Conservation (phyloP, 2,329 filamentous ascomycete species). For the Ophiocordyceps sinensis region DNA sequence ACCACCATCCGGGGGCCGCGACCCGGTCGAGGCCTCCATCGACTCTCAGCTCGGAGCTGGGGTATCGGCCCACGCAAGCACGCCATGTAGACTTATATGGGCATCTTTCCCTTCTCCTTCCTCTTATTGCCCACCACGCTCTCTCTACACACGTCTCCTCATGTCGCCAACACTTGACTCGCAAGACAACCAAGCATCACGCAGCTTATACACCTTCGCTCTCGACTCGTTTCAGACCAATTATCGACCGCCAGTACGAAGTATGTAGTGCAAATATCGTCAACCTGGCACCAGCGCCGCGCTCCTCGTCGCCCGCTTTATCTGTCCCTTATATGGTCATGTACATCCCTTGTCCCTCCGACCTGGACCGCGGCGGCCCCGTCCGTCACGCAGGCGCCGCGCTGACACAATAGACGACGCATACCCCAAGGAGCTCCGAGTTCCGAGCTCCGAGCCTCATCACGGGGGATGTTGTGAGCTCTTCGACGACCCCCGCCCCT, state of each 20-base stretch:
- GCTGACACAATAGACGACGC: neutral
- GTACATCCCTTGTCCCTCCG: no score
- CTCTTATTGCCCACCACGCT: neutral
- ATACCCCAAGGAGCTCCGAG: neutral
- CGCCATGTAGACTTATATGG: no score
- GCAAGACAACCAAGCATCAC: no score
- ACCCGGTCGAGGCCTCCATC: slow-evolving; percentile 13
- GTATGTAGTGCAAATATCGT: no score
- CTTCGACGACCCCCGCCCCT: neutral
- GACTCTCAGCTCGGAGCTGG: slow-evolving; percentile 10
- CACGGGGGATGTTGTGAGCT: neutral
- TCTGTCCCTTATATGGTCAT: no score
- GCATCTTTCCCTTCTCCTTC: neutral
- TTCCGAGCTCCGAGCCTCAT: neutral
- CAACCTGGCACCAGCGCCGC: no score
- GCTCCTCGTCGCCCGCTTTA: no score
- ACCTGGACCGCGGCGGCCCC: neutral
- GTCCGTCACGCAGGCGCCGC: neutral
- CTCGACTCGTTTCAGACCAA: no score
- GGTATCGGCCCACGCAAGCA: slow-evolving; percentile 1
- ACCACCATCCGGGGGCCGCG: neutral
- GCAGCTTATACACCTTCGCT: no score
- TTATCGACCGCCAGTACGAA: no score
- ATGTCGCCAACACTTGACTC: no score
- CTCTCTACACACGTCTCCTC: no score